A percentile compares a stretch with the other conserved stretches of the same genome.
Conservation (phyloP, 2,329 filamentous ascomycete species). For the Aspergillus pseudotamarii region DNA sequence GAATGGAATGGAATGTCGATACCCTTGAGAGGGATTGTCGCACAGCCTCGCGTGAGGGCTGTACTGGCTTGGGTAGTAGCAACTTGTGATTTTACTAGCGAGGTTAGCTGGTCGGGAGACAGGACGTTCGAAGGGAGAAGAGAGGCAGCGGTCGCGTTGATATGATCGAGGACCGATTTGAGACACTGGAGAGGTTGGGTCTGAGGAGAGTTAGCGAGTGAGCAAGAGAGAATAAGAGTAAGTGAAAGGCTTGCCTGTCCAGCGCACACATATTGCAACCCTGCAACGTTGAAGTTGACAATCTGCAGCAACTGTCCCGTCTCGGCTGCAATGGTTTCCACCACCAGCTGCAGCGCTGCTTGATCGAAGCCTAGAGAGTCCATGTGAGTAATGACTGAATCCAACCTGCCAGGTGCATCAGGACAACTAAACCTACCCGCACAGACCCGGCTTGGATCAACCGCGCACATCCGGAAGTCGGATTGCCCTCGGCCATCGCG, state of each 20-base stretch:
- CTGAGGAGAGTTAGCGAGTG: background rate
- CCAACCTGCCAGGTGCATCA: no score
- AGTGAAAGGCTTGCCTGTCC: conserved; percentile 54
- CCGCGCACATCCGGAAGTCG: conserved; percentile 99
- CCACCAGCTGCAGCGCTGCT: conserved; percentile 92
- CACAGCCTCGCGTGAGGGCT: conserved; percentile 87
- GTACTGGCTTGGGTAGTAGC: background rate
- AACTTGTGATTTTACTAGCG: background rate
- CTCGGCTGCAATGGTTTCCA: conserved; percentile 90
- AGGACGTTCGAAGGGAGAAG: conserved; percentile 39
- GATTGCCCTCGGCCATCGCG: conserved; percentile 89
- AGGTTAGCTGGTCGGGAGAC: background rate
- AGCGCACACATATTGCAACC: conserved; percentile 70
- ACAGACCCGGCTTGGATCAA: conserved; percentile 90
- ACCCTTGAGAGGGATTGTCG: conserved; percentile 92
- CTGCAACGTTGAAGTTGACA: conserved; percentile 86
- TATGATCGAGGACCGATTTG: background rate
- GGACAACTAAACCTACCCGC: background rate
- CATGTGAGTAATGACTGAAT: background rate
- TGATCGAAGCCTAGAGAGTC: conserved; percentile 95
- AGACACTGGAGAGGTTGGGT: conserved; percentile 43
- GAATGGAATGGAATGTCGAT: conserved; percentile 99
- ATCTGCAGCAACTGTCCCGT: conserved; percentile 97
- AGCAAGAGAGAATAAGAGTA: background rate
- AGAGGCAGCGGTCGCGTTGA: conserved; percentile 68